A percentile compares a stretch with the other conserved stretches of the same genome.
phyloP scores from a whole-genome alignment of 495 filamentous ascomycete genomes.

The Hypoxylon cercidicola region DNA sequence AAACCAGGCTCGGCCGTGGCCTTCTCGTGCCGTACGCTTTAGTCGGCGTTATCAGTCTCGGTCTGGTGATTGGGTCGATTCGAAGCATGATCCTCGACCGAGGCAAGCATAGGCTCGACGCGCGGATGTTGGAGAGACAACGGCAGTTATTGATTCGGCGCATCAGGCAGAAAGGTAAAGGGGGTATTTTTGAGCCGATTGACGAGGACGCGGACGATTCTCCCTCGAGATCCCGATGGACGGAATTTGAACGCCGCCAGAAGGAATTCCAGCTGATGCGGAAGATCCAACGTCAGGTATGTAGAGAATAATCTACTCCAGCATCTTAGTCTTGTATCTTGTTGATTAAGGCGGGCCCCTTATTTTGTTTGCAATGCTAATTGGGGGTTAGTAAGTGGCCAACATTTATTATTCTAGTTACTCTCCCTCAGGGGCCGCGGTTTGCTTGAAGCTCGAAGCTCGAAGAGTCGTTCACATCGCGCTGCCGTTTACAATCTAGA shows the following conservation, averaged over 20 bases:
- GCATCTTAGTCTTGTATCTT: neutral
- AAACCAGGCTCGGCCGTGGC: slow-evolving; percentile 64
- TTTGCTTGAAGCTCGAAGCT: neutral
- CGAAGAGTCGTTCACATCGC: neutral
- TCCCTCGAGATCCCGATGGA: slow-evolving; percentile 22
- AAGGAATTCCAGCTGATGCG: slow-evolving; percentile 88
- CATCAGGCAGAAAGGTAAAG: slow-evolving; percentile 60
- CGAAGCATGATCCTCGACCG: slow-evolving; percentile 81
- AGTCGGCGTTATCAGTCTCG: slow-evolving; percentile 81
- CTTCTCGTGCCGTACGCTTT: slow-evolving; percentile 84
- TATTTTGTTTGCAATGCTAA: slow-evolving; percentile 20
- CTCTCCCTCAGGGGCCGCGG: neutral
- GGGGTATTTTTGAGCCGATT: slow-evolving; percentile 62
- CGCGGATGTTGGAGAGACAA: slow-evolving; percentile 76
- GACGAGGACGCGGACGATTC: slow-evolving; percentile 39
- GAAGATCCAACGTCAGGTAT: slow-evolving; percentile 69
- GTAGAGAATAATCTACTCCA: neutral
- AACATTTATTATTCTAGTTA: neutral
- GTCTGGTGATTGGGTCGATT: slow-evolving; percentile 86
- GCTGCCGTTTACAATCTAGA: neutral
- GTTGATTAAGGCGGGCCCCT: too few relatives aligned
- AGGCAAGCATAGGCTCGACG: slow-evolving; percentile 74
- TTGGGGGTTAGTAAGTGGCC: slow-evolving; percentile 27
- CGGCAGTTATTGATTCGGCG: slow-evolving; percentile 64
- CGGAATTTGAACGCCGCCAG: slow-evolving; percentile 70